These are phyloP conservation scores for Ballota nigra DNA, from an alignment of 257 asterid species.

Conservation along the genomic window DNA sequence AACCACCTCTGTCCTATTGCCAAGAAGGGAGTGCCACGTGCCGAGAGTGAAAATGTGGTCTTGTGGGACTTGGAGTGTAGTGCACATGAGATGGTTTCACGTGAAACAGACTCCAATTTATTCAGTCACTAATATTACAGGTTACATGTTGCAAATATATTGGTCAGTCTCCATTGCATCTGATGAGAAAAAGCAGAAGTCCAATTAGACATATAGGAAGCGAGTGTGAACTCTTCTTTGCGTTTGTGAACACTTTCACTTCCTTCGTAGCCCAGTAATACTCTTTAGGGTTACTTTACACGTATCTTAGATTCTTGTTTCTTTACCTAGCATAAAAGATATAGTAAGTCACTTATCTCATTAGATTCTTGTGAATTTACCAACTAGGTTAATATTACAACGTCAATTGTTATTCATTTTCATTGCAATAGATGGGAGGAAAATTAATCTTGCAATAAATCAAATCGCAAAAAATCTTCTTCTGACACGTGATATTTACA, in stretches of 20 bases:
- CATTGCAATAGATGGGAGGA: background rate
- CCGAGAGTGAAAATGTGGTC: background rate
- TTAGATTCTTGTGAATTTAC: constrained; percentile 9
- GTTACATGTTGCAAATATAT: background rate
- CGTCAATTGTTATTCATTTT: background rate
- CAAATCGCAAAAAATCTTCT: background rate
- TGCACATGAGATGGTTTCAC: constrained; percentile 9
- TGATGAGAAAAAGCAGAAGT: background rate
- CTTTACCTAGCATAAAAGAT: background rate
- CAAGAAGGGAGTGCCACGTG: background rate
- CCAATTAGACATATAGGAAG: background rate
- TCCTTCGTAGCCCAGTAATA: background rate
- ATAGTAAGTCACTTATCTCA: background rate
- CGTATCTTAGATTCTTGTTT: background rate
- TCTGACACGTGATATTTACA: background rate
- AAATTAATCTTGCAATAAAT: background rate
- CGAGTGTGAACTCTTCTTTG: background rate
- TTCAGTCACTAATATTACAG: background rate
- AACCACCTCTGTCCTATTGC: background rate
- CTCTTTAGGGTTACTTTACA: background rate
- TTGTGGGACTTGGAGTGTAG: constrained; percentile 3
- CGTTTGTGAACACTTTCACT: background rate
- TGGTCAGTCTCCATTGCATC: constrained; percentile 11
- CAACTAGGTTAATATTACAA: constrained; percentile 3
- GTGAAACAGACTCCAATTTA: background rate